phyloP scores from a whole-genome alignment of 768 basidiomycete species.

The Auricularia auricula-judae region DNA sequence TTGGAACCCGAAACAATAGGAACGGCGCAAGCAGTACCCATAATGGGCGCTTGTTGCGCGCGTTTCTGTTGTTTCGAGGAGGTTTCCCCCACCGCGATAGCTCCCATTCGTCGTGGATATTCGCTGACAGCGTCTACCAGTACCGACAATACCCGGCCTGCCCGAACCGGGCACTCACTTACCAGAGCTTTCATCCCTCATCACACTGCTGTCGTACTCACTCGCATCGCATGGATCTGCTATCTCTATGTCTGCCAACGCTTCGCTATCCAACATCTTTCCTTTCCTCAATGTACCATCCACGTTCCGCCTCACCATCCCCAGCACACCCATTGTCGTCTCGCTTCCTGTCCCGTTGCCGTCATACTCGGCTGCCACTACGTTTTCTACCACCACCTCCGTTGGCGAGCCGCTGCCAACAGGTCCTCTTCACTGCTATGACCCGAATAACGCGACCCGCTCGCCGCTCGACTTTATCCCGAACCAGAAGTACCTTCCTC shows the following conservation, averaged over 20 bases:
- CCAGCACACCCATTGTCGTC: slow-evolving; percentile 51
- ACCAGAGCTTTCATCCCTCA: slow-evolving; percentile 45
- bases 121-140: slow-evolving; percentile 22
- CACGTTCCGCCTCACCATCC: slow-evolving; percentile 37
- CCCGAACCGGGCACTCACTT: slow-evolving; percentile 44
- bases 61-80: too few species aligned
- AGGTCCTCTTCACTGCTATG: not conserved
- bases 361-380: too few species aligned
- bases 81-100: too few species aligned
- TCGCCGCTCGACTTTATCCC: slow-evolving; percentile 5
- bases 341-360: slow-evolving; percentile 28
- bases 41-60: too few species aligned
- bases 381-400: not conserved
- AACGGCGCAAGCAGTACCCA: too few species aligned
- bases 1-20: too few species aligned
- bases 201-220: slow-evolving; percentile 50
- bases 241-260: not conserved
- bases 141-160: slow-evolving; percentile 54
- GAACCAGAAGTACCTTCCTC: slow-evolving; percentile 12
- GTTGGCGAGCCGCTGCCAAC: slow-evolving; percentile 4
- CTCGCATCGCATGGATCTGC: slow-evolving; percentile 13
- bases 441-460: not conserved
- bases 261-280: slow-evolving; percentile 13
- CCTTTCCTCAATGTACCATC: slow-evolving; percentile 26
- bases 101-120: not conserved